A percentile compares a stretch with the other conserved stretches of the same genome.
phyloP scores from a whole-genome alignment of 805 yeast genomes.

The Torulaspora maleeae region DNA sequence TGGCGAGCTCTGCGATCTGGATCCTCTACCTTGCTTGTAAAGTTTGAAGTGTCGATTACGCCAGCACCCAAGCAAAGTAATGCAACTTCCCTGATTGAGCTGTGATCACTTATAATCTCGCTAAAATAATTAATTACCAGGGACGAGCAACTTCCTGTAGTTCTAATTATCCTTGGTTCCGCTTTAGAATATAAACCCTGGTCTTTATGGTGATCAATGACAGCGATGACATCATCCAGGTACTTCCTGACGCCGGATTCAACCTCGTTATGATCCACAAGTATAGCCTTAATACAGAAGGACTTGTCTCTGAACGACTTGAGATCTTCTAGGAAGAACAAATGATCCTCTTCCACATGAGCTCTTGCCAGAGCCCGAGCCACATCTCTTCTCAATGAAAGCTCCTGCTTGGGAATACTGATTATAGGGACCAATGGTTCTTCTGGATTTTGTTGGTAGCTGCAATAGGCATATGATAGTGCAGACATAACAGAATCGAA shows the following conservation, averaged over 20 bases:
- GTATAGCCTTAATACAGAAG: constrained; percentile 41
- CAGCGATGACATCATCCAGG: constrained; percentile 43
- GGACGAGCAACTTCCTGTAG: constrained; percentile 75
- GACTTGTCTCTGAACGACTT: constrained; percentile 17
- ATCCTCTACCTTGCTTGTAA: constrained; percentile 57
- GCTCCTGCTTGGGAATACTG: constrained; percentile 64
- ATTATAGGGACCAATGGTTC: constrained; percentile 59
- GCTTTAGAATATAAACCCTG: constrained; percentile 47
- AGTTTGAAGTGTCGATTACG: constrained; percentile 68
- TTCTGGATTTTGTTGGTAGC: constrained; percentile 27
- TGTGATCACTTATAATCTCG: constrained; percentile 11
- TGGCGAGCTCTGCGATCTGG: constrained; percentile 49
- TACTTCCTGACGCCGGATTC: constrained; percentile 44
- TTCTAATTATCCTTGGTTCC: constrained; percentile 56
- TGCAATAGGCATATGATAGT: constrained; percentile 57
- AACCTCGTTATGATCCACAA: constrained; percentile 80
- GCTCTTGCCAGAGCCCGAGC: constrained; percentile 46
- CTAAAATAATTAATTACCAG: constrained; percentile 64
- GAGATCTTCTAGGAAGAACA: constrained; percentile 69
- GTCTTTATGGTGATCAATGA: constrained; percentile 89
- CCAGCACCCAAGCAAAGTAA: constrained; percentile 61
- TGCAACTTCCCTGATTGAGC: constrained; percentile 36
- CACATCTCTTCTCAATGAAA: constrained; percentile 68
- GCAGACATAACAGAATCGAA: constrained; percentile 84
- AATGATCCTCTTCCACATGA: constrained; percentile 43